A percentile compares a stretch with the other conserved stretches of the same genome.
Conservation (phyloP, 2,329 filamentous ascomycete species). For the Capronia americana region DNA sequence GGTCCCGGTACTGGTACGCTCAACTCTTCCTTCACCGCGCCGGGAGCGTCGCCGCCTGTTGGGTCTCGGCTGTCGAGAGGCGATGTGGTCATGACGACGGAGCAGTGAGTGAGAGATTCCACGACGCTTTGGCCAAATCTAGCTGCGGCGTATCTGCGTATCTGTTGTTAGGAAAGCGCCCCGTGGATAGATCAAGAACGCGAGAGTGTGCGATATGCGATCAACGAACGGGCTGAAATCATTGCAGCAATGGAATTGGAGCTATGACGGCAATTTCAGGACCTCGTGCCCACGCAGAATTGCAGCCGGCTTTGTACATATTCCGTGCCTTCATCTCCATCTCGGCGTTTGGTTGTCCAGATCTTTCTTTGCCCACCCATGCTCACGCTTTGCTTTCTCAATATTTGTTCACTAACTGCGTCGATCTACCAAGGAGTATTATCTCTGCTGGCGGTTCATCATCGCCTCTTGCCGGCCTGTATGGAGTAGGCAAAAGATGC, state of each 20-base stretch:
- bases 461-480: neutral
- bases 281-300: neutral
- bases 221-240: neutral
- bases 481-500: too few relatives aligned
- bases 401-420: neutral
- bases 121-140: neutral
- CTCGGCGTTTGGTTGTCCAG: neutral
- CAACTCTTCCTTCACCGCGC: neutral
- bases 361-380: neutral
- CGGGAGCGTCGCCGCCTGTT: neutral
- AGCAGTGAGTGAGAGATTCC: slow-evolving; percentile 18
- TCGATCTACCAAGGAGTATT: neutral
- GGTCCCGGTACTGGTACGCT: neutral
- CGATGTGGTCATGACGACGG: slow-evolving; percentile 32
- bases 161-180: neutral
- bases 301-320: neutral
- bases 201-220: neutral
- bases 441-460: neutral
- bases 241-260: neutral
- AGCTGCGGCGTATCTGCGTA: neutral
- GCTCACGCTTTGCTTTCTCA: neutral
- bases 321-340: neutral
- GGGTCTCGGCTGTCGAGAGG: slow-evolving; percentile 3
- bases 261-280: neutral
- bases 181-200: neutral